Base-by-base conservation (phyloP, 306 rosid species). In the Rubus parviflorus region DNA sequence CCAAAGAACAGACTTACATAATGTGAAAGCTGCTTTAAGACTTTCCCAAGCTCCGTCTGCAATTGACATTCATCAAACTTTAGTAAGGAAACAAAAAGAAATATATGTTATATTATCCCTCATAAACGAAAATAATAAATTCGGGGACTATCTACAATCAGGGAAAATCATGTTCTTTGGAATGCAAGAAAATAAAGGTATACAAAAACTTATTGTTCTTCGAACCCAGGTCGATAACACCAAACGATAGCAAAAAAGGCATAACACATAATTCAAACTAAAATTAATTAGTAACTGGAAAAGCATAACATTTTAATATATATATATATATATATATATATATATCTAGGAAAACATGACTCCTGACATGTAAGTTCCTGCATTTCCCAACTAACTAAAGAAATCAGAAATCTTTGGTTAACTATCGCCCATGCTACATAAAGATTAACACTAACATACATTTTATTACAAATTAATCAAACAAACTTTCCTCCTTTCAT, bases 1-100 rank as follows among this genome's bases (percentile, higher is more conserved):
- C 37, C 49, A 64, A 25, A 12, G 53, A 65, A 46, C 17, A 54
- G 67, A 58, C 93, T 77, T 88, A 94, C 97, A 89, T 81, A 72
- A 77, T 86, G 64, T 25, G 66, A 75, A 62, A 90, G 86, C 74
- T 90, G 86, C 86, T 90, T 80, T 14, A 87, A 84, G 13, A 87
- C 88, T 43, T 67, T 72, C 45, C 83, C 93, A 73, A 90, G 92
- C 93, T 92, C 96, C 87, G 75, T 87, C 94, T 94, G 94, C 73
- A 78, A 73, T 70, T 75, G 61, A 67, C 85, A 62, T 58, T 74
- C 79, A 88, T 69, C 76, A 82, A 76, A 52, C 35, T 73, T 53
- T 72, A 57, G 48, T 60, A 19, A 45, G 7, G 56, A 69, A 69
- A 35, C 58, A 9, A 16, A 2, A 25, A 61, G 1, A 30, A 30